phyloP scores from a whole-genome alignment of 441 rosid genomes.

The Daphne laureola region DNA sequence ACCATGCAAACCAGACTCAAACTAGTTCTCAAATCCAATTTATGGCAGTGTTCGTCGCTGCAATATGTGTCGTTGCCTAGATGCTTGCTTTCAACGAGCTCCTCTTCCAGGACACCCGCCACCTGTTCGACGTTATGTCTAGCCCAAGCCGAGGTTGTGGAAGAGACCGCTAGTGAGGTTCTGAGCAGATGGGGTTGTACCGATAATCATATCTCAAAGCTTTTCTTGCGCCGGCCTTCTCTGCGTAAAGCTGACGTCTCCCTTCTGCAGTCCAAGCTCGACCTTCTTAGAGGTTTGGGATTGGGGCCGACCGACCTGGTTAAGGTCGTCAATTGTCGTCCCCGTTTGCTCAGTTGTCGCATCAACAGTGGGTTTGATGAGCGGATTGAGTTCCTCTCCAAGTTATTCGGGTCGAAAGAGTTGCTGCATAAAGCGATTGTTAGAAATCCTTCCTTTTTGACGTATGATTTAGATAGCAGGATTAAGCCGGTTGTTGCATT shows the following conservation, averaged over 20 bases:
- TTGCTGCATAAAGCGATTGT: constrained; percentile 52
- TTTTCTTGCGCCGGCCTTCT: constrained; percentile 47
- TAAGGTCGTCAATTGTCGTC: constrained; percentile 68
- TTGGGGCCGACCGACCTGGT: constrained; percentile 62
- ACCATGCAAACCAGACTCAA: constrained; percentile 18
- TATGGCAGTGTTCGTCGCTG: constrained; percentile 8
- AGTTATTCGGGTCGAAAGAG: constrained; percentile 54
- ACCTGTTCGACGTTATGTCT: constrained; percentile 58
- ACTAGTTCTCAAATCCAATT: constrained; percentile 15
- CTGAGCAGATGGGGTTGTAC: constrained; percentile 63
- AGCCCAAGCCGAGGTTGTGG: constrained; percentile 15
- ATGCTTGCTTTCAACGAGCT: background rate
- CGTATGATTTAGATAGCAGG: constrained; percentile 45
- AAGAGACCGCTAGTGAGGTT: constrained; percentile 26
- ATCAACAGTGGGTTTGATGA: constrained; percentile 52
- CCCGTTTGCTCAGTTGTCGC: constrained; percentile 58
- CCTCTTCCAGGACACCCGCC: constrained; percentile 10
- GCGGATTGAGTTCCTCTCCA: constrained; percentile 44
- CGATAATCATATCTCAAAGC: constrained; percentile 40
- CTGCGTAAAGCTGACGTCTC: constrained; percentile 39
- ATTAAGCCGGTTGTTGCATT: constrained; percentile 48
- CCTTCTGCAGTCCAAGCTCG: constrained; percentile 45
- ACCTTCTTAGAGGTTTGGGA: constrained; percentile 48
- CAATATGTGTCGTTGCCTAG: background rate
- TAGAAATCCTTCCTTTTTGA: constrained; percentile 69